phyloP scores from a whole-genome alignment of 306 rosid species.

The Hippophae rhamnoides region DNA sequence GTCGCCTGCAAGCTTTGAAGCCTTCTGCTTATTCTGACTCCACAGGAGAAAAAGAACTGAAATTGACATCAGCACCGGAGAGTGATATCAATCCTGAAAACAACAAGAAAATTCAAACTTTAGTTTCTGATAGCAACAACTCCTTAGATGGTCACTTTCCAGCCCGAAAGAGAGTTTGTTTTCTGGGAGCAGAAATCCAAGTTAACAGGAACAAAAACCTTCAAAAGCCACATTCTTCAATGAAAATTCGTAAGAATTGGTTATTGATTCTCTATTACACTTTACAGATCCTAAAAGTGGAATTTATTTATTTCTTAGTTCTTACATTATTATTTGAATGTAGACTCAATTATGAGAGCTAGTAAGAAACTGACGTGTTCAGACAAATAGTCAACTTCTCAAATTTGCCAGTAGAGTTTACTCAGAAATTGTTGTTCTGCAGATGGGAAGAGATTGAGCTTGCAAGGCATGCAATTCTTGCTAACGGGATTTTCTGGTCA shows the following conservation, averaged over 20 bases:
- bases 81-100: slow-evolving; percentile 26
- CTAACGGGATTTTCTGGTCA: slow-evolving; percentile 68
- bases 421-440: slow-evolving; percentile 23
- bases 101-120: slow-evolving; percentile 17
- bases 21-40: slow-evolving; percentile 18
- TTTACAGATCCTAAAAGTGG: too few species aligned
- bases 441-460: slow-evolving; percentile 34
- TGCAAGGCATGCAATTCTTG: slow-evolving; percentile 66
- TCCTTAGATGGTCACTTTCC: slow-evolving; percentile 23
- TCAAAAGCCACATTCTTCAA: slow-evolving; percentile 30
- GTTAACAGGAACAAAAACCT: slow-evolving; percentile 29
- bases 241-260: slow-evolving; percentile 26
- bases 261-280: not conserved
- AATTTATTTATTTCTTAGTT: not conserved
- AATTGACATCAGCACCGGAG: slow-evolving; percentile 16
- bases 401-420: slow-evolving; percentile 23
- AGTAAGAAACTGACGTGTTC: slow-evolving; percentile 31
- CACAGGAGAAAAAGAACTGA: slow-evolving; percentile 17
- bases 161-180: slow-evolving; percentile 48
- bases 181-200: slow-evolving; percentile 44
- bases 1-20: slow-evolving; percentile 30
- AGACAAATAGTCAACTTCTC: slow-evolving; percentile 20
- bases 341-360: slow-evolving; percentile 38
- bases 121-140: slow-evolving; percentile 21
- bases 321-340: slow-evolving; percentile 21